Evolutionary conservation across 805 yeast genomes (phyloP), one percentile per base, ranked within the genome.

Genomic region (Jamesozyma lodderae): DNA sequence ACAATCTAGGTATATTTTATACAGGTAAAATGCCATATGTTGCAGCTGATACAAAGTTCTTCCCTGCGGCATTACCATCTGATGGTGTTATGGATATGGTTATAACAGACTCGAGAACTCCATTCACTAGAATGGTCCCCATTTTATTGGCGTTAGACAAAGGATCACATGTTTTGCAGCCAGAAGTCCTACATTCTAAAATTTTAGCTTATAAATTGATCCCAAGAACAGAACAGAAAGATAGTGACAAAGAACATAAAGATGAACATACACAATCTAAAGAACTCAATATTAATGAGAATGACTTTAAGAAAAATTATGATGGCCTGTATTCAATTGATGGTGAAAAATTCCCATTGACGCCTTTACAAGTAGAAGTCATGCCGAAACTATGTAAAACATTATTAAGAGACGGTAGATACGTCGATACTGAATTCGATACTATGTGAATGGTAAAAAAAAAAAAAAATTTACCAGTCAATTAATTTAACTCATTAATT

Each of bases 11-110:
- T 31, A 73, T 87, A 20, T 83, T 88, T 48, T 92, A 90, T 55
- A 81, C 83, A 3, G 97, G 97, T 3, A 84, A 87, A 44, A 80
- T 90, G 90, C 96, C 96, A 3, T 83, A 79, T 60, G 72, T 92
- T 52, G 77, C 96, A 3, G 72, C 77, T 28, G 94, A 82, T 48
- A 77, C 80, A 1, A 80, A 81, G 49, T 85, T 90, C 54, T 92
- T 92, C 64, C 98, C 98, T 1, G 94, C 94, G 1, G 87, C 96
- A 1, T 67, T 85, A 40, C 95, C 95, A 2, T 69, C 74, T 44
- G 98, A 92, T 62, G 95, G 96, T 3, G 62, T 78, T 3, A 76
- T 92, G 72, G 98, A 92, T 59, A 53, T 90, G 59, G 73, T 90
- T 15, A 59, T 83, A 22, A 77, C 82, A 47, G 88, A 81, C 57